A percentile compares a stretch with the other conserved stretches of the same genome.
These are phyloP conservation scores for Limnanthes douglasii DNA, from an alignment of 345 rosid genomes.

Conservation along the genomic window DNA sequence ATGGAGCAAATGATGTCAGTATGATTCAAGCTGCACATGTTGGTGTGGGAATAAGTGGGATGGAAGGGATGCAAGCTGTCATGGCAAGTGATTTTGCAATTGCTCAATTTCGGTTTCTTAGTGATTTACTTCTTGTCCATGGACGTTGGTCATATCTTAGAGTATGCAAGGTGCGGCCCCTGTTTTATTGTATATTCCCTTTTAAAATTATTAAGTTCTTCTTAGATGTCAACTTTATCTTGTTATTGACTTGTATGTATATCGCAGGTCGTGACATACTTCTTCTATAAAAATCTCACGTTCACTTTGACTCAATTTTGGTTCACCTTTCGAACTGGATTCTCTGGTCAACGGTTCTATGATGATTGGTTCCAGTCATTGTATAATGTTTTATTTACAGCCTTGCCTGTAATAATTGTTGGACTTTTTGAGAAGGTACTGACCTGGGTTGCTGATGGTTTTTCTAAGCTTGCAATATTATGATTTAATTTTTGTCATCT, in stretches of 20 bases:
- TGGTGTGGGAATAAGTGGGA: slow-evolving; percentile 93
- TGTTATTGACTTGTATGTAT: slow-evolving; percentile 6
- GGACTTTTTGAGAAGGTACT: slow-evolving; percentile 94
- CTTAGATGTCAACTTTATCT: too few species aligned
- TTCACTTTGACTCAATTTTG: slow-evolving; percentile 97
- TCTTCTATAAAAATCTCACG: slow-evolving; percentile 96
- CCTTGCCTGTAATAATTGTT: slow-evolving; percentile 76
- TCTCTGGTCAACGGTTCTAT: slow-evolving; percentile 97
- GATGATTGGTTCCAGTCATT: slow-evolving; percentile 99
- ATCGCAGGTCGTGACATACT: slow-evolving; percentile 87
- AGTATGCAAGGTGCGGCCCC: slow-evolving; percentile 74
- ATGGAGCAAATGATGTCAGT: slow-evolving; percentile 99
- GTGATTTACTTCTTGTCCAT: slow-evolving; percentile 89
- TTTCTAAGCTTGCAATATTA: not conserved
- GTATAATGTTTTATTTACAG: slow-evolving; percentile 81
- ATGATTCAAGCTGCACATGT: slow-evolving; percentile 99
- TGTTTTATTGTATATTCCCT: slow-evolving; percentile 1
- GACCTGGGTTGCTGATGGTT: not conserved
- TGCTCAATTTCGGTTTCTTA: slow-evolving; percentile 86
- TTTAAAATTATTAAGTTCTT: not conserved
- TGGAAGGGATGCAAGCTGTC: slow-evolving; percentile 99
- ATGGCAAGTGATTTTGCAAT: slow-evolving; percentile 99
- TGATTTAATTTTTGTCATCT: not conserved
- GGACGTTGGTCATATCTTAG: slow-evolving; percentile 97
- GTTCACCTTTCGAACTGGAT: slow-evolving; percentile 95